Evolutionary conservation across 1,284 basidiomycete species (phyloP), one percentile per base, ranked within the genome.

Genomic region (Termitomyces sp.): DNA sequence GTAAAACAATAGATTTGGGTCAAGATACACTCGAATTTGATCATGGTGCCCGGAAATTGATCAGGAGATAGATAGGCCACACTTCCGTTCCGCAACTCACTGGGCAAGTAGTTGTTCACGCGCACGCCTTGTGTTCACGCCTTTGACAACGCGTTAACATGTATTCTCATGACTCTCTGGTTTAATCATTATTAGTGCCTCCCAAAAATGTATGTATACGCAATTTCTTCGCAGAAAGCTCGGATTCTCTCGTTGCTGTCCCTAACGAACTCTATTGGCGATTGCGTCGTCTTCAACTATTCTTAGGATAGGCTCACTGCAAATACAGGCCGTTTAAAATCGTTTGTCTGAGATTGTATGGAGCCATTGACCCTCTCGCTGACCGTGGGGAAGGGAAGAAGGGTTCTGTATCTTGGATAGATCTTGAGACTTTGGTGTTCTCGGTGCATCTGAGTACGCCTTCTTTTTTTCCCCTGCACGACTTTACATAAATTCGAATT

Each of bases 361-460:
- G 6, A 60, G 5, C 62, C 12, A 67, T 71, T 26, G 69, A 70
- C 55, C 53, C 57, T 5, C 67, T 69, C 43, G 62, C 62, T 5
- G 63, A 64, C 65, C 13, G 58, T 69, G 38, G 53, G 51, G 43
- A 46, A 61, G 12, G 64, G 64, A 38, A 68, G 69, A 24, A 62
- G 69, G 26, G 56, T 71, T 24, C 44, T 70, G 17, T 70, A 69
- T 52, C 65, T 71, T 56, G 69, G 69, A 28, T 68, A 68, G 6
- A 24, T 31, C 2, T 3, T 31, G 2, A 31, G 31, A 2, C 0
- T 59, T 69, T 6, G 68, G 68, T 33, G 58, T 70, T 21, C 58
- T 70, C 19, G 68, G 69, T 56, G 64, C 67, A 8, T 61, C 66
- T 0, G 67, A 68, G 63, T 63, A 46, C 47, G 58, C 24, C 24